Conservation (phyloP, 2,329 filamentous ascomycete genomes). For the Fusarium brevicatenulatum region DNA sequence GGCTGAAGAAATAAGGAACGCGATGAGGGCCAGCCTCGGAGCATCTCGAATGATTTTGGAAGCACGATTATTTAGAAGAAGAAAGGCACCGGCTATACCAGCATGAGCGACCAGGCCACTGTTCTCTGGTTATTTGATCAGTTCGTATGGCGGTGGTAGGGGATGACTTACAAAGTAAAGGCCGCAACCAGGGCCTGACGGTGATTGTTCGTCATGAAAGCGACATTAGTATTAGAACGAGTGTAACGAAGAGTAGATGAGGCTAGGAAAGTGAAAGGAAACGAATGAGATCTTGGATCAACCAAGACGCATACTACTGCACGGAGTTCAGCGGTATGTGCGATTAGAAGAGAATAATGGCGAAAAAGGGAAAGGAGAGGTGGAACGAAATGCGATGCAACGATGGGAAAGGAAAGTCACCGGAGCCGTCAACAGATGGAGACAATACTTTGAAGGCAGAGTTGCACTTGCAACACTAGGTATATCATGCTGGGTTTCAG, state of each 20-base stretch:
- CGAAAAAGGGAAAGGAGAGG: conserved; percentile 28
- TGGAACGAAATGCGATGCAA: conserved; percentile 22
- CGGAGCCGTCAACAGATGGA: conserved; percentile 14
- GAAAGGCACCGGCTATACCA: conserved; percentile 58
- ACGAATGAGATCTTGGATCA: conserved; percentile 33
- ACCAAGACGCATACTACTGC: conserved; percentile 31
- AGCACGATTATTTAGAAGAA: conserved; percentile 60
- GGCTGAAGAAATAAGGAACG: conserved; percentile 61
- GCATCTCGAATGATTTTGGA: conserved; percentile 64
- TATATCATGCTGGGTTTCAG: conserved; percentile 34
- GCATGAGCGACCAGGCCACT: conserved; percentile 65
- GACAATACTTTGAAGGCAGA: conserved; percentile 12
- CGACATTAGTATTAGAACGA: conserved; percentile 41
- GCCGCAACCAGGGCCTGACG: conserved; percentile 62
- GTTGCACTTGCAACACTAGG: conserved; percentile 35
- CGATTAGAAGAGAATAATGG: conserved; percentile 24
- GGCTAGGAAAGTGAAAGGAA: conserved; percentile 40
- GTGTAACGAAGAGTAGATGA: conserved; percentile 47
- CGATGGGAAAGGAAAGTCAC: conserved; percentile 10
- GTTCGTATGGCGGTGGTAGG: neutral
- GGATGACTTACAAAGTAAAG: conserved; percentile 62
- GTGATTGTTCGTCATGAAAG: conserved; percentile 57
- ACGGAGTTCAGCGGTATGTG: conserved; percentile 25
- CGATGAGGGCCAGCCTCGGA: conserved; percentile 71
- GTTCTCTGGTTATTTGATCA: conserved; percentile 41